Evolutionary conservation across 768 basidiomycete genomes (phyloP).

Genomic region (Russula dissimulans): DNA sequence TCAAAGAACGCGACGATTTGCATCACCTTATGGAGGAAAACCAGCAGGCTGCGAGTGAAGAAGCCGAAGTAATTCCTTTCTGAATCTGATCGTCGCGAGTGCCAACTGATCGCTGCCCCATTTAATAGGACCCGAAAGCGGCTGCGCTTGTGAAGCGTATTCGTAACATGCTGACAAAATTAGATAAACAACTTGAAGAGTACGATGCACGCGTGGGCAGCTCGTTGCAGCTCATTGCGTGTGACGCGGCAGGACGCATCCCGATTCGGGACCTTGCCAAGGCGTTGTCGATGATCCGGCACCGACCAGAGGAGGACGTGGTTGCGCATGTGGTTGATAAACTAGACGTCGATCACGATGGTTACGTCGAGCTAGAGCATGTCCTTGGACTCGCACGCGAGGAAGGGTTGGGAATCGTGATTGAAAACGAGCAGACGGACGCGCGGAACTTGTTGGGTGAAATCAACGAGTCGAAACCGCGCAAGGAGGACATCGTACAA

Average conservation of each 20-base stretch:
- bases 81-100: background rate
- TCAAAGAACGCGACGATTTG: conserved; percentile 93
- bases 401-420: conserved; percentile 72
- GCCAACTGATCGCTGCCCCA: conserved; percentile 1
- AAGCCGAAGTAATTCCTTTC: conserved; percentile 41
- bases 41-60: conserved; percentile 53
- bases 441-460: conserved; percentile 75
- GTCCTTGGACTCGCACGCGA: conserved; percentile 83
- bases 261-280: conserved; percentile 83
- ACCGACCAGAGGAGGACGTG: conserved; percentile 83
- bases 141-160: conserved; percentile 93
- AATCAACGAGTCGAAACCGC: conserved; percentile 64
- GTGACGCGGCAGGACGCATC: conserved; percentile 81
- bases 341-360: conserved; percentile 92
- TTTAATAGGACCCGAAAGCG: conserved; percentile 57
- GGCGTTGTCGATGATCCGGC: conserved; percentile 88
- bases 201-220: conserved; percentile 85
- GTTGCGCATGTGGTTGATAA: conserved; percentile 84
- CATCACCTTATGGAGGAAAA: conserved; percentile 91
- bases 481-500: conserved; percentile 93
- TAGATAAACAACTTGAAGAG: conserved; percentile 84
- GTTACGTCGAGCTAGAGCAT: conserved; percentile 91
- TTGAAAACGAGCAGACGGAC: conserved; percentile 79
- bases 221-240: conserved; percentile 78
- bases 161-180: conserved; percentile 89